Evolutionary conservation across 129 eudicot species (phyloP).

Genomic region (Saposhnikovia divaricata): DNA sequence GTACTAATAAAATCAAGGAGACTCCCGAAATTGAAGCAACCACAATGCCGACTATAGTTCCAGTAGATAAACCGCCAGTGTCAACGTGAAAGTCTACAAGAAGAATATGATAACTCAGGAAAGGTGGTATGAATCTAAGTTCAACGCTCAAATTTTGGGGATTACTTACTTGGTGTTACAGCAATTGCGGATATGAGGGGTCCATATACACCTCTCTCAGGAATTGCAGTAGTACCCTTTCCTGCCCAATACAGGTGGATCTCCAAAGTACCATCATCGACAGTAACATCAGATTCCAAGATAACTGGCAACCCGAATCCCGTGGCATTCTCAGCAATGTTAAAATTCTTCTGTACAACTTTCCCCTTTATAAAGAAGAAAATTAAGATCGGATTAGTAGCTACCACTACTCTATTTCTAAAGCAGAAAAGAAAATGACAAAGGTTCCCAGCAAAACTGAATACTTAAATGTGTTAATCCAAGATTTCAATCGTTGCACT

Average conservation of each 20-base stretch:
- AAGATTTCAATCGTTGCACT: not conserved
- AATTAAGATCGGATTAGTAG: not conserved
- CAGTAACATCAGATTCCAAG: not conserved
- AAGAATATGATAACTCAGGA: not conserved
- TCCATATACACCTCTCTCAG: slow-evolving; percentile 25
- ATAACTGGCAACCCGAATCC: slow-evolving; percentile 10
- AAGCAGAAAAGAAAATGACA: not conserved
- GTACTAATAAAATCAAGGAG: slow-evolving; percentile 16
- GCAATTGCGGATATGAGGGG: slow-evolving; percentile 36
- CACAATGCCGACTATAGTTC: slow-evolving; percentile 28
- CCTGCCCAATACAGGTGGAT: slow-evolving; percentile 24
- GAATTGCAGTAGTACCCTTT: slow-evolving; percentile 29
- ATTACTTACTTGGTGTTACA: slow-evolving; percentile 19
- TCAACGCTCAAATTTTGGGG: not conserved
- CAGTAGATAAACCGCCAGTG: slow-evolving; percentile 19
- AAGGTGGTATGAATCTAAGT: not conserved
- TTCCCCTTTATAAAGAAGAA: slow-evolving; percentile 27
- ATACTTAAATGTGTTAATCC: not conserved
- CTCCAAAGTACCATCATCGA: slow-evolving; percentile 20
- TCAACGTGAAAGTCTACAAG: slow-evolving; percentile 15
- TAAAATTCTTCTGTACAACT: slow-evolving; percentile 29
- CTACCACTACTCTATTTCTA: not conserved
- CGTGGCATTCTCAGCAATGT: slow-evolving; percentile 34
- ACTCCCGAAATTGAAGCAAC: slow-evolving; percentile 12
- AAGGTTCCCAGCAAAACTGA: not conserved